Conservation (phyloP, 768 basidiomycete genomes). For the Pulveroboletus sp. region DNA sequence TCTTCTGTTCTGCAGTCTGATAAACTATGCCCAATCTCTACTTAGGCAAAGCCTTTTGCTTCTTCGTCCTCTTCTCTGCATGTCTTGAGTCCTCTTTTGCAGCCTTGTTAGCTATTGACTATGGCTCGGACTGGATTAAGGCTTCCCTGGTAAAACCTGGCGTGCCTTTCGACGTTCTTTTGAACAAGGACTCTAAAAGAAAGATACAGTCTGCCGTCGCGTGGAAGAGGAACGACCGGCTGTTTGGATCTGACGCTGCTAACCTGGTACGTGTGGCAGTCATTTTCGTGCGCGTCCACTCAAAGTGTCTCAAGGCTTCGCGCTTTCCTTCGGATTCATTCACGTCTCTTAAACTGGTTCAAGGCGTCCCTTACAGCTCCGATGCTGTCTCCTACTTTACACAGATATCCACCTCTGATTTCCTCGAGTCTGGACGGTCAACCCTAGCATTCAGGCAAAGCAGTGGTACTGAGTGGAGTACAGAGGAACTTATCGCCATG, state of each 20-base stretch:
- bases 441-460: conserved; percentile 57
- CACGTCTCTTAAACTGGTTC: conserved; percentile 77
- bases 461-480: conserved; percentile 67
- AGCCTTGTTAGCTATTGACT: conserved; percentile 93
- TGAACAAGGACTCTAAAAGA: conserved; percentile 96
- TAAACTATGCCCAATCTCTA: conserved; percentile 24
- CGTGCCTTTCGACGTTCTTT: conserved; percentile 88
- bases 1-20: conserved; percentile 8
- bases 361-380: conserved; percentile 64
- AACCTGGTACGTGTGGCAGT: conserved; percentile 60
- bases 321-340: conserved; percentile 89
- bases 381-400: conserved; percentile 54
- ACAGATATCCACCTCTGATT: conserved; percentile 50
- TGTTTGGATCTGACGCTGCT: conserved; percentile 87
- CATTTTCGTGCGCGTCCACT: neutral
- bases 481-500: conserved; percentile 92
- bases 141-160: conserved; percentile 94
- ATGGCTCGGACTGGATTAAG: conserved; percentile 97
- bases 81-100: conserved; percentile 43
- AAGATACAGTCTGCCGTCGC: conserved; percentile 88
- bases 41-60: conserved; percentile 24
- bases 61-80: conserved; percentile 21
- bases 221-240: conserved; percentile 86
- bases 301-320: conserved; percentile 57
- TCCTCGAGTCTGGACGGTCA: conserved; percentile 51